A percentile compares a stretch with the other conserved stretches of the same genome.
Conservation (phyloP, 1,139 yeast species). For the Candida mesenterica region DNA sequence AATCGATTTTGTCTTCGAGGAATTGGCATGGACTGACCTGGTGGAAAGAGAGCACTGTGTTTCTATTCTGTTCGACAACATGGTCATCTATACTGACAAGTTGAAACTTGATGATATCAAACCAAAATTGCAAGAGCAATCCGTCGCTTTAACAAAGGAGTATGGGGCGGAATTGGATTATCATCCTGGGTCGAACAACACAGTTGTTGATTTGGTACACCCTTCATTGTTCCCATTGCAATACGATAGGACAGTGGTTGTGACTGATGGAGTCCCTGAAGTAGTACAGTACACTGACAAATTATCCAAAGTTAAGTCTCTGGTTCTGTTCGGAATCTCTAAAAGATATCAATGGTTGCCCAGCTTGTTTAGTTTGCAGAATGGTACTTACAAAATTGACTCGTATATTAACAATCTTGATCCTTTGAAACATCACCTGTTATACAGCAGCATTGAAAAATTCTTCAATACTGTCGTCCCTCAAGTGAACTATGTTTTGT, state of each 20-base stretch:
- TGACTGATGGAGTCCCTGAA: conserved; percentile 7
- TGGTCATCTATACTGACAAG: conserved; percentile 18
- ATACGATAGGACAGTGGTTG: conserved; percentile 32
- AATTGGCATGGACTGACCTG: conserved; percentile 29
- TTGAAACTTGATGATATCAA: conserved; percentile 8
- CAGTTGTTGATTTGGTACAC: conserved; percentile 42
- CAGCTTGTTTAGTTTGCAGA: conserved; percentile 16
- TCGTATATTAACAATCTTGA: conserved; percentile 44
- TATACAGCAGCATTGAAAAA: conserved; percentile 29
- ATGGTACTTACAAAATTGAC: conserved; percentile 17
- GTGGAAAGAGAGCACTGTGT: conserved; percentile 13
- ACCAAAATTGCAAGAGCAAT: conserved; percentile 11
- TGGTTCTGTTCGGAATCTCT: conserved; percentile 23
- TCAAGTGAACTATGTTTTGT: conserved; percentile 29
- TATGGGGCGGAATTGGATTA: conserved; percentile 26
- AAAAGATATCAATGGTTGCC: conserved; percentile 35
- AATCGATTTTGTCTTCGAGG: conserved; percentile 24
- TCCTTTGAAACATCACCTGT: conserved; percentile 22
- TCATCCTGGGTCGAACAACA: conserved; percentile 36
- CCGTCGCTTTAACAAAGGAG: conserved; percentile 13
- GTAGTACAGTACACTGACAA: conserved; percentile 14
- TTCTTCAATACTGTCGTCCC: conserved; percentile 31
- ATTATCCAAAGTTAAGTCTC: conserved; percentile 16
- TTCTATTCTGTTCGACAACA: conserved; percentile 19
- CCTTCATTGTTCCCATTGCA: conserved; percentile 42